phyloP scores from a whole-genome alignment of 495 filamentous ascomycete species.

The Oidiodendron maius region DNA sequence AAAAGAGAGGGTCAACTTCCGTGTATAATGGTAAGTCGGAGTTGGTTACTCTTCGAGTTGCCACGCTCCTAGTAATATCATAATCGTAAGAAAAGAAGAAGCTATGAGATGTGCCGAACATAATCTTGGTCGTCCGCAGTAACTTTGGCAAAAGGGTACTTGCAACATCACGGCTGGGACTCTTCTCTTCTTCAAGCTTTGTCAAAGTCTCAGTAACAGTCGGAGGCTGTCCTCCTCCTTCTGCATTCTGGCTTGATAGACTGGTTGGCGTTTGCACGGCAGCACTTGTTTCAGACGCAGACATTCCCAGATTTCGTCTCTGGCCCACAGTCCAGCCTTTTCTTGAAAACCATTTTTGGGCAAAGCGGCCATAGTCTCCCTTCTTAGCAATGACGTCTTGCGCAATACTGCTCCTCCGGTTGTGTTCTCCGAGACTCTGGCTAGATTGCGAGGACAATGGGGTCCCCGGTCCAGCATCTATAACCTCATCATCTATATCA shows the following conservation, averaged over 20 bases:
- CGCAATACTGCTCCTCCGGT: conserved; percentile 33
- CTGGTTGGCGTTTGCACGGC: neutral
- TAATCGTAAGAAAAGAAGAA: conserved; percentile 93
- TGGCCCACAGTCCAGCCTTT: conserved; percentile 56
- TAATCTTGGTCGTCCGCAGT: conserved; percentile 70
- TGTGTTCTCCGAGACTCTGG: conserved; percentile 4
- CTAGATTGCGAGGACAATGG: neutral
- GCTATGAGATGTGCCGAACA: conserved; percentile 71
- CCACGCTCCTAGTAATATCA: conserved; percentile 58
- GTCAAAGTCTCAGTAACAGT: neutral
- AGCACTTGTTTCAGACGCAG: neutral
- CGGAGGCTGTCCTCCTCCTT: neutral
- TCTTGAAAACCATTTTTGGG: conserved; percentile 81
- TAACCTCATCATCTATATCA: conserved; percentile 27
- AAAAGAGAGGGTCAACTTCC: conserved; percentile 74
- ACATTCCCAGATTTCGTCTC: conserved; percentile 20
- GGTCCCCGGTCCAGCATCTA: neutral
- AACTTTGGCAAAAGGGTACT: conserved; percentile 67
- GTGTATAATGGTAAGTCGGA: conserved; percentile 55
- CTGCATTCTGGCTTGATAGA: neutral
- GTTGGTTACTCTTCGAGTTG: conserved; percentile 13
- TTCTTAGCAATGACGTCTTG: conserved; percentile 77
- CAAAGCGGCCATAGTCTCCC: conserved; percentile 80
- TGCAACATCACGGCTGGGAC: conserved; percentile 19
- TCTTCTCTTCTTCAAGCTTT: conserved; percentile 25